Evolutionary conservation across 257 asterid genomes (phyloP), one percentile per base, ranked within the genome.

Genomic region (Solanum pimpinellifolium): DNA sequence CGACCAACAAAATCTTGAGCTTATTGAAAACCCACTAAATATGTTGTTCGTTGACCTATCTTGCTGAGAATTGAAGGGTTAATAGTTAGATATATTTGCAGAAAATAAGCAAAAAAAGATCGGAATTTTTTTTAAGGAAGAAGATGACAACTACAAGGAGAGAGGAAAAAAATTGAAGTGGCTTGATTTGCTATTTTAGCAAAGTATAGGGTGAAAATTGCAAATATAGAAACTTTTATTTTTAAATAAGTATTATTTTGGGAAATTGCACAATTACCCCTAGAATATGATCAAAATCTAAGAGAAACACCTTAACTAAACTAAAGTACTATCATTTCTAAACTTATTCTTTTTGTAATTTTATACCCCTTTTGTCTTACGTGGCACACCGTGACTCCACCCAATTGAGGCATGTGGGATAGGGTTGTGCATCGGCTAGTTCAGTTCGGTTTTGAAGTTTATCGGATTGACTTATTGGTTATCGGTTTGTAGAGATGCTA

Each of bases 291-390:
- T 0, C 7, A 37, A 37, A 37, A 37, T 37, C 39, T 5, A 1
- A 37, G 39, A 37, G 2, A 37, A 1, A 37, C 1, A 37, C 1
- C 1, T 6, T 0, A 37, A 37, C 1, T 37, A 37, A 37, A 35
- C 7, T 35, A 5, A 35, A 0, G 39, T 35, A 0, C 1, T 35
- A 35, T 35, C 0, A 35, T 35, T 1, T 0, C 39, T 35, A 1
- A 35, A 5, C 1, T 35, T 35, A 35, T 35, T 35, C 0, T 5
- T 35, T 5, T 35, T 35, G 39, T 5, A 35, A 35, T 35, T 35
- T 35, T 35, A 1, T 35, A 35, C 4, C 6, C 0, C 0, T 35
- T 5, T 35, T 35, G 7, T 35, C 1, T 35, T 5, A 35, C 1
- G 39, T 35, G 39, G 7, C 7, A 35, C 39, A 1, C 6, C 1